phyloP scores from a whole-genome alignment of 768 basidiomycete genomes.

The Lactifluus subvellereus region DNA sequence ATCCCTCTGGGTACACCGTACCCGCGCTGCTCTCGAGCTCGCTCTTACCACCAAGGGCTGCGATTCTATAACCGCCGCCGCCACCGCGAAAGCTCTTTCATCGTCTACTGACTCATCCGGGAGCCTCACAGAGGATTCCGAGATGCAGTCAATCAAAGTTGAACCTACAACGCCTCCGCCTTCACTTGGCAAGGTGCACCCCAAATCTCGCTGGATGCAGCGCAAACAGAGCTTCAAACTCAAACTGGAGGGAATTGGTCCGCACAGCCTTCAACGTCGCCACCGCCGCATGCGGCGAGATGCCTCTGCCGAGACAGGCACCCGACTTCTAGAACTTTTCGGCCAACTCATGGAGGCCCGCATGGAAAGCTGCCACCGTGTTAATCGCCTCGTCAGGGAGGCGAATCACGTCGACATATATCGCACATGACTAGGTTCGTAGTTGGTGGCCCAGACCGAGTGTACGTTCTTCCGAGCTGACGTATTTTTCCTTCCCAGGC shows the following conservation, averaged over 20 bases:
- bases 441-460: background rate
- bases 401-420: constrained; percentile 34
- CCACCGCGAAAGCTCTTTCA: constrained; percentile 18
- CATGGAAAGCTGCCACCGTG: constrained; percentile 69
- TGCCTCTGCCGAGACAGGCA: constrained; percentile 34
- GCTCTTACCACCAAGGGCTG: constrained; percentile 31
- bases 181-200: constrained; percentile 25
- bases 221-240: constrained; percentile 58
- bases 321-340: constrained; percentile 59
- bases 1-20: constrained; percentile 65
- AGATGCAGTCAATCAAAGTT: constrained; percentile 28
- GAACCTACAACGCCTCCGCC: constrained; percentile 30
- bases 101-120: constrained; percentile 21
- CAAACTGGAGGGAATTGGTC: constrained; percentile 40
- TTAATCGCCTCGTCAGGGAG: constrained; percentile 50
- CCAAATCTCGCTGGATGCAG: constrained; percentile 45
- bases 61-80: constrained; percentile 23
- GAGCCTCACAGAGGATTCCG: constrained; percentile 22
- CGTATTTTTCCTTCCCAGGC: constrained; percentile 3
- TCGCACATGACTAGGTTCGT: constrained; percentile 21
- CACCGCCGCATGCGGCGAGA: constrained; percentile 28
- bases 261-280: constrained; percentile 30
- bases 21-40: constrained; percentile 54
- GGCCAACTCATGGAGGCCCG: constrained; percentile 67
- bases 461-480: constrained; percentile 3